phyloP scores from a whole-genome alignment of 2,329 filamentous ascomycete species.

The Penicillium vulpinum region DNA sequence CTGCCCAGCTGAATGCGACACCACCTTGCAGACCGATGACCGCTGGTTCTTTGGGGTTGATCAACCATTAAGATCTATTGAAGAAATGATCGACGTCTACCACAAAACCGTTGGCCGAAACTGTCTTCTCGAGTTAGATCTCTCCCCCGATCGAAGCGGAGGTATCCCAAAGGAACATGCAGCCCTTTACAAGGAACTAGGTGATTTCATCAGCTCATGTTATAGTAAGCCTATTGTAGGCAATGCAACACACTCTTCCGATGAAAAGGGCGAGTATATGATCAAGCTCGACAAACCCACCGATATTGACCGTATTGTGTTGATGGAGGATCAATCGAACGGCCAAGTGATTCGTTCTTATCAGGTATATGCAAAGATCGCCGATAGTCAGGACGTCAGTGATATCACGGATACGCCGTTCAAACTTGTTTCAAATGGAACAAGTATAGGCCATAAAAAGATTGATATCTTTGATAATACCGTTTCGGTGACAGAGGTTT shows the following conservation, averaged over 20 bases:
- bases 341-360: neutral
- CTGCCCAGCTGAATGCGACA: conserved; percentile 13
- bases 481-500: neutral
- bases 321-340: neutral
- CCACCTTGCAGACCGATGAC: conserved; percentile 10
- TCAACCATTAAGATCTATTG: conserved; percentile 4
- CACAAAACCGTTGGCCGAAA: neutral
- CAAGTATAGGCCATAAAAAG: neutral
- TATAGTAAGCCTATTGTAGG: neutral
- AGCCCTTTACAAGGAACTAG: neutral
- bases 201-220: neutral
- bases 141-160: neutral
- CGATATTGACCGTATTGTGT: neutral
- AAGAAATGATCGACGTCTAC: neutral
- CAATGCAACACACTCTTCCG: neutral
- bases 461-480: neutral
- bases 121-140: neutral
- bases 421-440: neutral
- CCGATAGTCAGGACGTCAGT: neutral
- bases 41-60: conserved; percentile 13
- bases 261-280: neutral
- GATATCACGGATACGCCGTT: neutral
- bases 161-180: neutral
- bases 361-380: neutral
- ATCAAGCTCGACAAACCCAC: neutral